phyloP scores from a whole-genome alignment of 176 grass and related monocot species.

The Aegilops sharonensis region DNA sequence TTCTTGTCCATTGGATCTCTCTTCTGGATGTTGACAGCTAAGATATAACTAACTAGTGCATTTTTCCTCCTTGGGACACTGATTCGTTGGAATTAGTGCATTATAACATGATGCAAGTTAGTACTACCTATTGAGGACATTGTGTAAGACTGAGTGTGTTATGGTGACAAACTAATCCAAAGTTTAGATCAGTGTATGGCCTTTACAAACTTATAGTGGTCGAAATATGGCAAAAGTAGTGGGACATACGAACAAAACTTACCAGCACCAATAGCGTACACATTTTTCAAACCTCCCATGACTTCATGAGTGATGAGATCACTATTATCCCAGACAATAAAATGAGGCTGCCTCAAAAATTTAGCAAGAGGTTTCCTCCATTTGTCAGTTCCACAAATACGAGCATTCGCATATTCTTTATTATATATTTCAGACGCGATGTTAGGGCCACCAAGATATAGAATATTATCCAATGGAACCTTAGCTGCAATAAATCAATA shows the following conservation, averaged over 20 bases:
- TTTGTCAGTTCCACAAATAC: slow-evolving; percentile 92
- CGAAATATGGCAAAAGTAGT: slow-evolving; percentile 10
- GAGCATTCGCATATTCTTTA: slow-evolving; percentile 96
- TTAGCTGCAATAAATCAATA: slow-evolving; percentile 57
- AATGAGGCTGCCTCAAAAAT: slow-evolving; percentile 98
- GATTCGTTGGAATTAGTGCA: not conserved
- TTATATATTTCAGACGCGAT: slow-evolving; percentile 99
- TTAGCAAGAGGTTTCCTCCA: slow-evolving; percentile 96
- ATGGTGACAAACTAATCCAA: not conserved
- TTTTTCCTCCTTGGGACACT: not conserved
- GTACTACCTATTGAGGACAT: not conserved
- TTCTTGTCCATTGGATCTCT: not conserved
- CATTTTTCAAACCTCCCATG: slow-evolving; percentile 99
- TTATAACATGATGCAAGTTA: slow-evolving; percentile 6
- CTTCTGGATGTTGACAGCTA: not conserved
- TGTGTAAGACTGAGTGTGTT: not conserved
- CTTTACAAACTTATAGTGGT: not conserved
- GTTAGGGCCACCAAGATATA: slow-evolving; percentile 97
- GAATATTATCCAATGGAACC: slow-evolving; percentile 84
- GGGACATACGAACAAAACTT: slow-evolving; percentile 31
- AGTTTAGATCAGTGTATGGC: not conserved
- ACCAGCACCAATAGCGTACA: slow-evolving; percentile 97
- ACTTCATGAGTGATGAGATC: slow-evolving; percentile 96
- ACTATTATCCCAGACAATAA: slow-evolving; percentile 98
- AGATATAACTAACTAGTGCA: not conserved